Conservation (phyloP, 2,329 filamentous ascomycete species). For the Calcarisporium arbuscula region DNA sequence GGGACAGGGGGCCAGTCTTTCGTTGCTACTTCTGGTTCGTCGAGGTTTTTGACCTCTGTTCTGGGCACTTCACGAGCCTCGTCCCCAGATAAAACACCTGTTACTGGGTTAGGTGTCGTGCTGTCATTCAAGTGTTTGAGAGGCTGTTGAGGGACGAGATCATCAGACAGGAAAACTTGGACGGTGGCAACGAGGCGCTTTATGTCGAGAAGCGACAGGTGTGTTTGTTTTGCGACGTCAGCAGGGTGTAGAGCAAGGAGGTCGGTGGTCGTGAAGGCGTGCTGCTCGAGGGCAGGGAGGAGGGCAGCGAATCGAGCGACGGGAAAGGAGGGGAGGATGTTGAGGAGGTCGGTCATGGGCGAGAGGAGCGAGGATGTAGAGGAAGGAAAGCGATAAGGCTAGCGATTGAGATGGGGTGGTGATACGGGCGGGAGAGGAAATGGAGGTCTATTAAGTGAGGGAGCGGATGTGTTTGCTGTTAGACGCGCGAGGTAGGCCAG, state of each 20-base stretch:
- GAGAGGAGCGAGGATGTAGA: conserved; percentile 3
- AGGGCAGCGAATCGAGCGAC: conserved; percentile 65
- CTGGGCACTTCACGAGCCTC: no score
- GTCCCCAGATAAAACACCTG: no score
- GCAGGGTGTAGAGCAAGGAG: conserved; percentile 76
- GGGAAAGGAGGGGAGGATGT: conserved; percentile 75
- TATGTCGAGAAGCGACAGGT: conserved; percentile 73
- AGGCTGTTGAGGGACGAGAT: conserved; percentile 35
- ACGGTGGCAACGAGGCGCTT: conserved; percentile 66
- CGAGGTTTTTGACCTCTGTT: neutral
- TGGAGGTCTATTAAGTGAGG: conserved; percentile 8
- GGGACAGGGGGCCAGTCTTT: neutral
- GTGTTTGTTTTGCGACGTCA: conserved; percentile 80
- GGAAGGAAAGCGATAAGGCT: neutral
- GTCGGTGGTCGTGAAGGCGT: conserved; percentile 72
- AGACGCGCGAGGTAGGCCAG: neutral
- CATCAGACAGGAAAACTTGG: conserved; percentile 58
- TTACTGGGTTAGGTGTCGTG: no score
- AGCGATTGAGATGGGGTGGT: neutral
- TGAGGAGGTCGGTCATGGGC: conserved; percentile 78
- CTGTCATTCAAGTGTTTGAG: conserved; percentile 10
- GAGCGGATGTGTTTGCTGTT: neutral
- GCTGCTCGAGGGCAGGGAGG: conserved; percentile 71
- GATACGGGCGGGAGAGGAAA: neutral
- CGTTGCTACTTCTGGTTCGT: neutral